Percentiles rank a stretch among this genome's conserved stretches.
Evolutionary conservation across 2,329 filamentous ascomycete species (phyloP).

Genomic region (Cladophialophora immunda): DNA sequence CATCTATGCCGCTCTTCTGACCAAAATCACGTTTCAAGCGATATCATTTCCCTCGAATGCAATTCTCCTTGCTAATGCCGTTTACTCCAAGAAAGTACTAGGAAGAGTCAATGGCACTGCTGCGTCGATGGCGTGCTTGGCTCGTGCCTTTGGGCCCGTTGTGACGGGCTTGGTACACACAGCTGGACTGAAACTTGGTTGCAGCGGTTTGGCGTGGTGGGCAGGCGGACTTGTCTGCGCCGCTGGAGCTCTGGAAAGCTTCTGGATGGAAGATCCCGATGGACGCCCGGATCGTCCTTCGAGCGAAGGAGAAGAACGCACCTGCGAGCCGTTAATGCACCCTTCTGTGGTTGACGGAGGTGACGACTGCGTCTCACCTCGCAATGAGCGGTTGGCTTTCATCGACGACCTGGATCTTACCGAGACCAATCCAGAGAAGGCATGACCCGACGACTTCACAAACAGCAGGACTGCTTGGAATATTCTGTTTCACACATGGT

Average conservation of each 20-base stretch:
- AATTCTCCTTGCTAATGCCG: constrained; percentile 88
- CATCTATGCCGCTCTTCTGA: constrained; percentile 79
- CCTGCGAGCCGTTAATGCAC: constrained; percentile 44
- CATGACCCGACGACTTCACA: constrained; percentile 22
- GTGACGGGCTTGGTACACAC: constrained; percentile 87
- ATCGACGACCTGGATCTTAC: constrained; percentile 39
- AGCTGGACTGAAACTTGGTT: constrained; percentile 78
- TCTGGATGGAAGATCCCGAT: constrained; percentile 75
- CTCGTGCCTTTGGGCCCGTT: constrained; percentile 86
- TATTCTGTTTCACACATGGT: background rate
- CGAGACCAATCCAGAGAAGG: constrained; percentile 25
- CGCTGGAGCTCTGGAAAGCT: constrained; percentile 76
- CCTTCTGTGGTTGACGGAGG: constrained; percentile 38
- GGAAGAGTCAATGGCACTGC: constrained; percentile 93
- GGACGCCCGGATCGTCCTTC: constrained; percentile 54
- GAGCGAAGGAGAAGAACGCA: constrained; percentile 50
- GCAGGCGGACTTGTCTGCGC: constrained; percentile 79
- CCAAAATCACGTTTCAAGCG: constrained; percentile 92
- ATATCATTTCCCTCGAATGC: constrained; percentile 90
- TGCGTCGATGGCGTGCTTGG: constrained; percentile 88
- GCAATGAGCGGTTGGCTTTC: constrained; percentile 20
- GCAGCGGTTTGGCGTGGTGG: constrained; percentile 95
- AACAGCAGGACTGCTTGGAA: constrained; percentile 22
- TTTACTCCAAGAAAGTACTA: constrained; percentile 82
- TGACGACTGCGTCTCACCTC: constrained; percentile 24